A percentile compares a stretch with the other conserved stretches of the same genome.
These are phyloP conservation scores for Amylocystis lapponica DNA, from an alignment of 768 basidiomycete genomes.

Conservation along the genomic window DNA sequence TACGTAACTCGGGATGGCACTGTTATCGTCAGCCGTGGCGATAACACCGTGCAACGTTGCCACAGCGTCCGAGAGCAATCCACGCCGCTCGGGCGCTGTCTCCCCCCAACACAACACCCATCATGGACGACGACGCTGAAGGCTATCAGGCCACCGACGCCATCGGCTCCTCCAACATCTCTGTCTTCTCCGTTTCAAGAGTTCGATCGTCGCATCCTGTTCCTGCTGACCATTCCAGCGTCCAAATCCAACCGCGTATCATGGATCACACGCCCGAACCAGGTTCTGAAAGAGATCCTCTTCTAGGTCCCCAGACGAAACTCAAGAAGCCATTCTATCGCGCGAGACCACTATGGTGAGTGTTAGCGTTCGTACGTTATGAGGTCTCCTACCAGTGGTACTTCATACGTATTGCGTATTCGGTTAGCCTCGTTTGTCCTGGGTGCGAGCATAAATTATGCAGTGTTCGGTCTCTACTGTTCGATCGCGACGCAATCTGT, in stretches of 20 bases:
- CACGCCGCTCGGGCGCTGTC: constrained; percentile 2
- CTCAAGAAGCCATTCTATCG: constrained; percentile 44
- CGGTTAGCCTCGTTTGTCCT: too few species aligned
- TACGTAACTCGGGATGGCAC: neutral
- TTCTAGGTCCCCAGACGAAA: constrained; percentile 17
- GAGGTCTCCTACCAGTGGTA: neutral
- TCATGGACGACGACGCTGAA: constrained; percentile 9
- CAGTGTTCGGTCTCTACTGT: too few species aligned
- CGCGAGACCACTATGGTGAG: constrained; percentile 42
- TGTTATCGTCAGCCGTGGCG: neutral
- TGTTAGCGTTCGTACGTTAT: neutral
- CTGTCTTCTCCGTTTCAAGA: constrained; percentile 18
- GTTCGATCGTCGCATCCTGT: constrained; percentile 2
- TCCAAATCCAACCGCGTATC: neutral
- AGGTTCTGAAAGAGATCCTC: constrained; percentile 26
- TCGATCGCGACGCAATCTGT: too few species aligned
- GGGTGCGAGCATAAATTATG: too few species aligned
- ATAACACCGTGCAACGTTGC: neutral
- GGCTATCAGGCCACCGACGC: constrained; percentile 20
- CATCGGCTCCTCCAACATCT: constrained; percentile 19
- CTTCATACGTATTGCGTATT: too few species aligned
- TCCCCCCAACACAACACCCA: constrained; percentile 6
- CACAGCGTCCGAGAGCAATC: neutral
- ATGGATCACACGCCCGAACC: neutral
- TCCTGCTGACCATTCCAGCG: neutral